Evolutionary conservation across 257 asterid genomes (phyloP).

Genomic region (Penstemon newberryi): DNA sequence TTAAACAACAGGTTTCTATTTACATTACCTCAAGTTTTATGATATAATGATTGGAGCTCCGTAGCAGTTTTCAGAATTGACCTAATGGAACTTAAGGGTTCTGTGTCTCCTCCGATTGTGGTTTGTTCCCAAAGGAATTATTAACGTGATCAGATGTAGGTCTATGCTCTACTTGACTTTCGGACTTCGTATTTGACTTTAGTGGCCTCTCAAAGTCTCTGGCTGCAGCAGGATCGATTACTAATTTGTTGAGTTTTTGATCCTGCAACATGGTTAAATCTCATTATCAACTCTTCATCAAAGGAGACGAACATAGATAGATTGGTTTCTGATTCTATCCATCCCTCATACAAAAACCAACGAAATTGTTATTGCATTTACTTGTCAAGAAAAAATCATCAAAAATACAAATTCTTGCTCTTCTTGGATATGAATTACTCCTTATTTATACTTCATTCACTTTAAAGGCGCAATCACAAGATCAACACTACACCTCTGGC

Average conservation of each 20-base stretch:
- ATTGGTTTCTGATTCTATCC: background rate
- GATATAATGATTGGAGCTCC: slow-evolving; percentile 19
- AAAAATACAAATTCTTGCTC: background rate
- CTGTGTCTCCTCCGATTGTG: slow-evolving; percentile 46
- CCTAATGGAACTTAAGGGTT: slow-evolving; percentile 30
- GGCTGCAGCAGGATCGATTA: slow-evolving; percentile 76
- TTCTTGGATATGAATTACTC: background rate
- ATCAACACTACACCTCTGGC: background rate
- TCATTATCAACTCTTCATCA: slow-evolving; percentile 18
- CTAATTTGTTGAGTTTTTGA: slow-evolving; percentile 73
- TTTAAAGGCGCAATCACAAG: background rate
- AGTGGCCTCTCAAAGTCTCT: slow-evolving; percentile 84
- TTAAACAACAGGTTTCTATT: slow-evolving; percentile 23
- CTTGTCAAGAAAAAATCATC: background rate
- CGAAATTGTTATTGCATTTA: slow-evolving; percentile 8
- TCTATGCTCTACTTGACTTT: slow-evolving; percentile 50
- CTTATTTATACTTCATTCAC: too few relatives aligned
- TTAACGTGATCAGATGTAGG: slow-evolving; percentile 39
- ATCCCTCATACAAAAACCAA: background rate
- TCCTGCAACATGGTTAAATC: slow-evolving; percentile 53
- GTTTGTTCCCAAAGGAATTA: slow-evolving; percentile 40
- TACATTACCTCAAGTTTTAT: slow-evolving; percentile 27
- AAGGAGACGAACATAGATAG: background rate
- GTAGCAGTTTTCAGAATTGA: background rate
- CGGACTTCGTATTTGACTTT: slow-evolving; percentile 51